Evolutionary conservation across 2,329 filamentous ascomycete species (phyloP).

Genomic region (Cercospora beticola): DNA sequence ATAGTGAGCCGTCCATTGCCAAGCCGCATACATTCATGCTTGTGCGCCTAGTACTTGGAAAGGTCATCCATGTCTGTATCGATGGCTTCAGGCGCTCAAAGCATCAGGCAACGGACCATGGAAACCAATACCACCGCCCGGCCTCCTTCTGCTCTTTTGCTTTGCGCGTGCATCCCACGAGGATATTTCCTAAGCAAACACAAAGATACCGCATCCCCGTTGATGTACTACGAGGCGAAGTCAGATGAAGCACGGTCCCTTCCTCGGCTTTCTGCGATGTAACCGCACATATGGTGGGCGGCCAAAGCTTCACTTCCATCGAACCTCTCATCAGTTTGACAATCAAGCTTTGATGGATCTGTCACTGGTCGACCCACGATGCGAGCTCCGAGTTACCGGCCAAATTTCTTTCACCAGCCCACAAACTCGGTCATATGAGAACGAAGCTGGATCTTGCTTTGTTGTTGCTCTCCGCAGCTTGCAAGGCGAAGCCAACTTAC

Average conservation of each 20-base stretch:
- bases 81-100: too few species aligned
- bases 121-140: neutral
- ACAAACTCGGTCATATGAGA: neutral
- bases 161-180: neutral
- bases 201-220: neutral
- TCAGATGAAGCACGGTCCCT: neutral
- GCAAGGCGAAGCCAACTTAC: neutral
- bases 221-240: neutral
- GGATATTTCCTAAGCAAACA: neutral
- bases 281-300: neutral
- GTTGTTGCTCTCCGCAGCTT: neutral
- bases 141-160: neutral
- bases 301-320: neutral
- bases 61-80: too few species aligned
- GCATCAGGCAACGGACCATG: neutral
- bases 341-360: neutral
- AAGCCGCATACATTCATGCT: too few species aligned
- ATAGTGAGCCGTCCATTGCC: too few species aligned
- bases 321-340: neutral
- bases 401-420: neutral
- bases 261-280: neutral
- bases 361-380: conserved; percentile 1
- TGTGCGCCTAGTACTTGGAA: too few species aligned
- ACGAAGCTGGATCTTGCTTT: neutral
- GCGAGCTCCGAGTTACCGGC: neutral